These are phyloP conservation scores for Mortierella sp. DNA, from an alignment of 371 early-diverging fungal genomes.

Conservation along the genomic window DNA sequence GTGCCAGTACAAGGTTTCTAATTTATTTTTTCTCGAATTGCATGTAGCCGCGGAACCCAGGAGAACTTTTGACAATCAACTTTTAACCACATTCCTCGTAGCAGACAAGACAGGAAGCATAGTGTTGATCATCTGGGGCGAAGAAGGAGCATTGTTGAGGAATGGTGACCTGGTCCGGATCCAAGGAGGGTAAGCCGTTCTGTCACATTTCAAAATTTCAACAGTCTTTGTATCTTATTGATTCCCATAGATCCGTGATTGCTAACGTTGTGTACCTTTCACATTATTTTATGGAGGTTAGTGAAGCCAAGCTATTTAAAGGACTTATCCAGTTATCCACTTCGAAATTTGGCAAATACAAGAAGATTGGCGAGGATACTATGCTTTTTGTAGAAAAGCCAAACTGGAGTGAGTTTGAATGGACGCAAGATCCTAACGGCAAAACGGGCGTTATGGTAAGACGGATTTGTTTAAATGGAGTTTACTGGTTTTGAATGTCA, in stretches of 20 bases:
- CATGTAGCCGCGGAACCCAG: conserved; percentile 29
- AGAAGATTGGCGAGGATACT: conserved; percentile 44
- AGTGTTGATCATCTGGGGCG: conserved; percentile 36
- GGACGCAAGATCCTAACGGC: conserved; percentile 28
- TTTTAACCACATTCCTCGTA: conserved; percentile 35
- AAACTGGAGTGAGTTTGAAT: conserved; percentile 51
- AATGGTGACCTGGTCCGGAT: conserved; percentile 44
- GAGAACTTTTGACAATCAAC: conserved; percentile 23
- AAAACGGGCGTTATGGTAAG: conserved; percentile 26
- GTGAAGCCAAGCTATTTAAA: conserved; percentile 37
- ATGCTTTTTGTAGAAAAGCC: conserved; percentile 33
- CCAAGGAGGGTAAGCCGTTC: conserved; percentile 31
- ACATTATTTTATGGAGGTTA: conserved; percentile 3
- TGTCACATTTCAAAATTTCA: not conserved
- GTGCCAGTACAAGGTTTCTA: not conserved
- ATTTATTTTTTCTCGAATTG: not conserved
- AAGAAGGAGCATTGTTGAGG: conserved; percentile 16
- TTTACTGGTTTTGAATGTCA: not conserved
- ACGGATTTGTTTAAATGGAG: not conserved
- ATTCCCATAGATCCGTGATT: no score
- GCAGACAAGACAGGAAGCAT: conserved; percentile 52
- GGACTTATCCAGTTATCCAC: conserved; percentile 31
- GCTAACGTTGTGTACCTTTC: not conserved
- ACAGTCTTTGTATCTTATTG: no score
- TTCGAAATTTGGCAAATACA: conserved; percentile 33